phyloP scores from a whole-genome alignment of 495 filamentous ascomycete species.

The Penicillium bovifimosum region DNA sequence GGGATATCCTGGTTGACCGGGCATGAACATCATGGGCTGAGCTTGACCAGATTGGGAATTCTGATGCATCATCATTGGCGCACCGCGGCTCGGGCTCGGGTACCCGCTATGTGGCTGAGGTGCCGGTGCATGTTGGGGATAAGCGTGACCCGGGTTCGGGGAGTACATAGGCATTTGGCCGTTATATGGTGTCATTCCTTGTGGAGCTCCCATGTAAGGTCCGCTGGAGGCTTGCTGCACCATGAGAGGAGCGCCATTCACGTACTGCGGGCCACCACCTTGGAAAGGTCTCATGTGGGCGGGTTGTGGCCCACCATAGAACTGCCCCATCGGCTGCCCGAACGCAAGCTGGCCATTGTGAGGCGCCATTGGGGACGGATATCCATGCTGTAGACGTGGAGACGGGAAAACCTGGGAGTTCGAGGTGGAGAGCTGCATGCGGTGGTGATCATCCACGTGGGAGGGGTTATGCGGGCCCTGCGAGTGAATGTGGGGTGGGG shows the following conservation, averaged over 20 bases:
- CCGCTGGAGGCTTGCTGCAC: slow-evolving; percentile 64
- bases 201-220: slow-evolving; percentile 48
- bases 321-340: slow-evolving; percentile 66
- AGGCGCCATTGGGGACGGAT: slow-evolving; percentile 59
- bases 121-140: slow-evolving; percentile 54
- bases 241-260: slow-evolving; percentile 75
- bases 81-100: slow-evolving; percentile 71
- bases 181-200: slow-evolving; percentile 52
- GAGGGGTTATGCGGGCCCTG: slow-evolving; percentile 59
- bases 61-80: slow-evolving; percentile 81
- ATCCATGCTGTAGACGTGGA: slow-evolving; percentile 68
- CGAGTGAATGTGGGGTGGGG: slow-evolving; percentile 57
- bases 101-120: slow-evolving; percentile 70
- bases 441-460: slow-evolving; percentile 72
- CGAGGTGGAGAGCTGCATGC: slow-evolving; percentile 78
- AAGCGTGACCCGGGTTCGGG: slow-evolving; percentile 60
- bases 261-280: slow-evolving; percentile 58
- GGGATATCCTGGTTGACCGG: slow-evolving; percentile 62
- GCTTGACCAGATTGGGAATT: slow-evolving; percentile 70
- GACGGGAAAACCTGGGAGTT: slow-evolving; percentile 73
- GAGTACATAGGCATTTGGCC: slow-evolving; percentile 74
- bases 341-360: slow-evolving; percentile 63
- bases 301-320: slow-evolving; percentile 48
- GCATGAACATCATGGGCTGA: slow-evolving; percentile 60
- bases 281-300: slow-evolving; percentile 39